Percentiles rank a stretch among this genome's conserved stretches.
Conservation (phyloP, 768 basidiomycete species). For the Coprinellus micaceus region DNA sequence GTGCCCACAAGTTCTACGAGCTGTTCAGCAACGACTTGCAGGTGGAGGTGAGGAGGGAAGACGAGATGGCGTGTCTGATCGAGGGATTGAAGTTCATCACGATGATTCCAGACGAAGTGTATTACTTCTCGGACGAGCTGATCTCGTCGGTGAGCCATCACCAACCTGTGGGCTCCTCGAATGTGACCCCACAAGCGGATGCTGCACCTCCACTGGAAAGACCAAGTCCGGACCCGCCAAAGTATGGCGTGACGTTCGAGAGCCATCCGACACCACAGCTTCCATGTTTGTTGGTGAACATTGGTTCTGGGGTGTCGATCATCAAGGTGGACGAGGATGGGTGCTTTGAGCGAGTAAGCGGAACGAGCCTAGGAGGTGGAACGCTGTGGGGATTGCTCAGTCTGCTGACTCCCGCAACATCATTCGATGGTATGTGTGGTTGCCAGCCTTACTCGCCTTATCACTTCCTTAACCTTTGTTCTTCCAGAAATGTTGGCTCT, state of each 20-base stretch:
- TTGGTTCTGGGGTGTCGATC: conserved; percentile 95
- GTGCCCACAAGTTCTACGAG: conserved; percentile 92
- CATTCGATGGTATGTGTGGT: conserved; percentile 82
- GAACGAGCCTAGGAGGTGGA: conserved; percentile 95
- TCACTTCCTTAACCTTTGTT: conserved; percentile 10
- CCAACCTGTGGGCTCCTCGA: conserved; percentile 1
- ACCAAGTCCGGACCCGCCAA: conserved; percentile 87
- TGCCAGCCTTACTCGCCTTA: conserved; percentile 4
- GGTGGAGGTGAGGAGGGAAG: conserved; percentile 86
- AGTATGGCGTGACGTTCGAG: conserved; percentile 86
- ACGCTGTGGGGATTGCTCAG: conserved; percentile 96
- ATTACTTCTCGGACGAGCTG: conserved; percentile 97
- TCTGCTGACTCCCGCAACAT: conserved; percentile 89
- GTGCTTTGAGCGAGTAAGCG: conserved; percentile 91
- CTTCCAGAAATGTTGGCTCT: conserved; percentile 87
- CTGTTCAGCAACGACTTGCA: conserved; percentile 67
- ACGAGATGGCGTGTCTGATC: conserved; percentile 99
- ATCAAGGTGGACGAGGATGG: conserved; percentile 97
- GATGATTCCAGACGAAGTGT: conserved; percentile 94
- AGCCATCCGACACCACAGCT: conserved; percentile 79
- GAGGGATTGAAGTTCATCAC: conserved; percentile 95
- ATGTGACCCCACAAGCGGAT: background rate
- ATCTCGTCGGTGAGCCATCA: conserved; percentile 61
- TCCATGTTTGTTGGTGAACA: conserved; percentile 95
- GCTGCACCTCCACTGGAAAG: conserved; percentile 51